Evolutionary conservation across 495 filamentous ascomycete genomes (phyloP).

Genomic region (Rhizodiscina lignyota): DNA sequence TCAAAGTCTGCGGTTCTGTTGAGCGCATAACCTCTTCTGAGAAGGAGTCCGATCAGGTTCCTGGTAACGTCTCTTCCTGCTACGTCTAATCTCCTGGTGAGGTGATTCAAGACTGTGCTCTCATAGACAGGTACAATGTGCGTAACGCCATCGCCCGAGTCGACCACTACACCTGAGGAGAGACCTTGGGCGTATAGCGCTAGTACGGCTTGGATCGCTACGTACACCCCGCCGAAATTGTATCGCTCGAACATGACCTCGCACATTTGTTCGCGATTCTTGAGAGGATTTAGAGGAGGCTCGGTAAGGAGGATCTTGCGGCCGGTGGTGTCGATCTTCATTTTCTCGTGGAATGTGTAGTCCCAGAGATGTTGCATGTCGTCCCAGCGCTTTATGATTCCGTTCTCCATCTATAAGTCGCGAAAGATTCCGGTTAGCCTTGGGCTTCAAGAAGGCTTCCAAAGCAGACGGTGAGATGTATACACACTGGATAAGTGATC

Average conservation of each 20-base stretch:
- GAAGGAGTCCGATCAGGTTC: slow-evolving; percentile 88
- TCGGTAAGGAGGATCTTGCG: slow-evolving; percentile 98
- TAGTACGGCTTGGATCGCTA: slow-evolving; percentile 94
- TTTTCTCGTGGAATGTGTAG: slow-evolving; percentile 93
- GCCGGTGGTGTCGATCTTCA: slow-evolving; percentile 77
- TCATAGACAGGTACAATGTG: slow-evolving; percentile 98
- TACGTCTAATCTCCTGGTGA: slow-evolving; percentile 83
- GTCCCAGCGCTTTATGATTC: slow-evolving; percentile 98
- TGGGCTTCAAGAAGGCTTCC: background rate
- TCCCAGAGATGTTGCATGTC: slow-evolving; percentile 99
- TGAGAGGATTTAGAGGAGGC: slow-evolving; percentile 92
- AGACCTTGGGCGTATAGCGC: slow-evolving; percentile 97
- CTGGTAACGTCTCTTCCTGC: slow-evolving; percentile 93
- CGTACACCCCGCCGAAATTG: slow-evolving; percentile 91
- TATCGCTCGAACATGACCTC: slow-evolving; percentile 98
- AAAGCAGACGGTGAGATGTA: no score
- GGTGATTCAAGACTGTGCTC: slow-evolving; percentile 91
- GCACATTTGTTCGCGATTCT: slow-evolving; percentile 91
- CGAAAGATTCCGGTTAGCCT: slow-evolving; percentile 10
- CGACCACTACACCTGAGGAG: slow-evolving; percentile 89
- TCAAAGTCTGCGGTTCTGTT: slow-evolving; percentile 99
- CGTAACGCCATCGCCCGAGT: slow-evolving; percentile 95
- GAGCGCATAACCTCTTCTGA: slow-evolving; percentile 88
- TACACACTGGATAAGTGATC: slow-evolving; percentile 75
- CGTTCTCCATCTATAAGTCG: slow-evolving; percentile 76